Base-by-base conservation (phyloP, 805 yeast genomes). In the Ogataea trehaloabstinens region DNA sequence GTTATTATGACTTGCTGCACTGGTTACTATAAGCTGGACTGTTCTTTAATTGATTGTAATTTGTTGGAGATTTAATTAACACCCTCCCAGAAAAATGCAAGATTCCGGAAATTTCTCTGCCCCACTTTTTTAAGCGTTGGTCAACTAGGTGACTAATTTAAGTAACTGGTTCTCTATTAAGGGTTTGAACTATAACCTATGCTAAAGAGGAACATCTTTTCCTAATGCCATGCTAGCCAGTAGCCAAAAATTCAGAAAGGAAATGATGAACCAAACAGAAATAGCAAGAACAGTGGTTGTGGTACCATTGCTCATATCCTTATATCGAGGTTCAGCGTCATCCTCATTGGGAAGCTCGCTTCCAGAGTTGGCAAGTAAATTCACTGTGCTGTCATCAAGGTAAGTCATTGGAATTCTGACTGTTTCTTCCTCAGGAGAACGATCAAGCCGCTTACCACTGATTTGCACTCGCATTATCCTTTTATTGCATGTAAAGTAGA, bases 401-500 rank as follows among this genome's bases (percentile, higher is more conserved):
- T 20, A 34, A 6, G 22, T 30, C 44, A 46, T 29, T 15, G 35
- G 41, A 17, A 44, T 41, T 6, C 32, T 35, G n/a, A 36, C 46
- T 15, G 25, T 28, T 24, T 24, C 32, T 20, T 28, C 19, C 16
- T 20, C 45, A 15, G 36, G 24, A 18, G 12, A 34, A 19, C 29
- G 34, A 20, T 30, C 37, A 6, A 17, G 28, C 13, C 41, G 37
- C 16, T 32, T 31, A 15, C 48, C 49, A 24, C 45, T 44, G 7
- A 48, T 35, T 22, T 55, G 51, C 16, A 63, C 65, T 24, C 50
- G 49, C 69, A 64, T 64, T 25, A 60, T 62, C 11, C 51, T 42
- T 52, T 78, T 79, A 36, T 75, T 75, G 45, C 86, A 78, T 0
- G 96, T 88, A 59, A 88, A 86, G 58, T 78, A 82, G 41, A 88